These are phyloP conservation scores for Nothomitra cinnamomea DNA, from an alignment of 2,329 filamentous ascomycete species.

Conservation along the genomic window DNA sequence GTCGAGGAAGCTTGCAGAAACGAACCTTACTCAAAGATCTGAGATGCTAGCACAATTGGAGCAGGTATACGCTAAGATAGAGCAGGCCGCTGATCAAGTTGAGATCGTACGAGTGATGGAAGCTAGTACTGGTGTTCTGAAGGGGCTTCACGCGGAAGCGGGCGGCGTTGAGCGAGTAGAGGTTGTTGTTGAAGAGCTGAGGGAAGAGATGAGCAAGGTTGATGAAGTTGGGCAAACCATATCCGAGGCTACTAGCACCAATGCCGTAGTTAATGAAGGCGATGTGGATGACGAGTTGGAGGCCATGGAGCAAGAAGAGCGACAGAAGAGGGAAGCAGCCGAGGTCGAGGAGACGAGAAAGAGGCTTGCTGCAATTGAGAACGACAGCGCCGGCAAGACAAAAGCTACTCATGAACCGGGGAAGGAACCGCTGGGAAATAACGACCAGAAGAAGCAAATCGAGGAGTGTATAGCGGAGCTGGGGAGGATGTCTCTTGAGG, in stretches of 20 bases:
- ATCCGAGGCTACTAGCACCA: slow-evolving; percentile 32
- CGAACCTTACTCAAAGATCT: slow-evolving; percentile 51
- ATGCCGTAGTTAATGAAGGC: slow-evolving; percentile 43
- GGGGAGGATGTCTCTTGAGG: neutral
- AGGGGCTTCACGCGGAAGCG: slow-evolving; percentile 54
- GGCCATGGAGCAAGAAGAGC: slow-evolving; percentile 47
- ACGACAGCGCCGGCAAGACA: neutral
- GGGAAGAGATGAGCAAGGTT: slow-evolving; percentile 62
- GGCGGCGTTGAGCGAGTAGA: slow-evolving; percentile 65
- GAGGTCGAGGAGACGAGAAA: slow-evolving; percentile 2
- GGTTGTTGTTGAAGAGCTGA: slow-evolving; percentile 54
- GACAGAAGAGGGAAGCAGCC: slow-evolving; percentile 27
- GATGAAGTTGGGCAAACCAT: slow-evolving; percentile 72
- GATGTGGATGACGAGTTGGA: slow-evolving; percentile 83
- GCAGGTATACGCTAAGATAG: slow-evolving; percentile 63
- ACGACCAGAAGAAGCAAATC: slow-evolving; percentile 9
- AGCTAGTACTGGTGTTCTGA: slow-evolving; percentile 54
- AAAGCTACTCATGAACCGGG: slow-evolving; percentile 2
- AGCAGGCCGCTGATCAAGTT: slow-evolving; percentile 72
- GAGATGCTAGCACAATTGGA: slow-evolving; percentile 68
- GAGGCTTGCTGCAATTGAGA: slow-evolving; percentile 4
- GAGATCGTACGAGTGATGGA: slow-evolving; percentile 73
- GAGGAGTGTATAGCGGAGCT: neutral
- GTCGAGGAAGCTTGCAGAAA: slow-evolving; percentile 67
- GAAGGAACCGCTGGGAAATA: slow-evolving; percentile 15